Percentiles rank a stretch among this genome's conserved stretches.
Evolutionary conservation across 768 basidiomycete genomes (phyloP).

Genomic region (Megacollybia marginata): DNA sequence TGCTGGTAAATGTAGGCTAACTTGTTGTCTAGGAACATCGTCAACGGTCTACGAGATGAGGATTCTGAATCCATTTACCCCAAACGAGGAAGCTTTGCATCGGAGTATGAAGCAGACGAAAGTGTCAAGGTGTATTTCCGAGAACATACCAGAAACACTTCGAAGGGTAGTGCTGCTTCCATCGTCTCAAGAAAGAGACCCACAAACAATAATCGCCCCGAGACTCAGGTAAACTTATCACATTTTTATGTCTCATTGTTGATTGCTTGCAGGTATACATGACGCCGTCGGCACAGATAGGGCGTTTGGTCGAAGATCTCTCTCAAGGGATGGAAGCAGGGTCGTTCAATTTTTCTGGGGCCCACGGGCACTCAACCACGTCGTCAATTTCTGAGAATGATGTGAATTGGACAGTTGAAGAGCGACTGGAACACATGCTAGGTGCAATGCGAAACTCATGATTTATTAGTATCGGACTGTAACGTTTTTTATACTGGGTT

Average conservation of each 20-base stretch:
- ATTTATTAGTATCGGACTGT: slow-evolving; percentile 3
- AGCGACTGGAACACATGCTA: slow-evolving; percentile 69
- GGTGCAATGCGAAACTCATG: slow-evolving; percentile 30
- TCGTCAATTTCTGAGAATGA: slow-evolving; percentile 62
- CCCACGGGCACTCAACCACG: slow-evolving; percentile 43
- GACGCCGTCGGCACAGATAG: slow-evolving; percentile 72
- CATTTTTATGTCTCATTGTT: slow-evolving; percentile 15
- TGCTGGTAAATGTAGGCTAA: slow-evolving; percentile 8
- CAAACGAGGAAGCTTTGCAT: slow-evolving; percentile 63
- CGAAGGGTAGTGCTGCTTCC: slow-evolving; percentile 60
- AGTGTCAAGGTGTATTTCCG: slow-evolving; percentile 70
- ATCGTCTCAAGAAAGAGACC: slow-evolving; percentile 56
- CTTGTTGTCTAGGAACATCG: slow-evolving; percentile 54
- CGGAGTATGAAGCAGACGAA: slow-evolving; percentile 57
- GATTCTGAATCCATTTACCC: slow-evolving; percentile 65
- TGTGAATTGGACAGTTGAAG: slow-evolving; percentile 66
- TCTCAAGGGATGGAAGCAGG: slow-evolving; percentile 79
- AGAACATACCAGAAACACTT: slow-evolving; percentile 61
- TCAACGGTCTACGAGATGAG: slow-evolving; percentile 75
- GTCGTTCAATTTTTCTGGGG: slow-evolving; percentile 69
- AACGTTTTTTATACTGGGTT: slow-evolving; percentile 2
- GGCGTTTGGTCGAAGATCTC: slow-evolving; percentile 75
- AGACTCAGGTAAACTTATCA: slow-evolving; percentile 63
- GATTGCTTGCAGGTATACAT: slow-evolving; percentile 52
- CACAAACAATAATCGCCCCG: slow-evolving; percentile 57